Percentiles rank a stretch among this genome's conserved stretches.
phyloP scores from a whole-genome alignment of 192 early-diverging fungal species.

The Entomortierella beljakovae region DNA sequence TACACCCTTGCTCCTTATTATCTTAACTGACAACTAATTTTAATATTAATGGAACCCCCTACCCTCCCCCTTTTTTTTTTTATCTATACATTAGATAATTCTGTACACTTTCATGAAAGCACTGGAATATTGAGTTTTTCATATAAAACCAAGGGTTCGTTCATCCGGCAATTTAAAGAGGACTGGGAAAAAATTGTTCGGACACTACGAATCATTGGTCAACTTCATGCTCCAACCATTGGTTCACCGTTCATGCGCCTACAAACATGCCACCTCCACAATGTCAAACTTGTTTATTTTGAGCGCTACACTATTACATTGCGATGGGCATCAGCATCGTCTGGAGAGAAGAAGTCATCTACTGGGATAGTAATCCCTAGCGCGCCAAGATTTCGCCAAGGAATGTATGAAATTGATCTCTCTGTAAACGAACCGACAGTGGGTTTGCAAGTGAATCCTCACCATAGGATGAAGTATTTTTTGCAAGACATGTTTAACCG shows the following conservation, averaged over 20 bases:
- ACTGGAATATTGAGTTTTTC: conserved; percentile 27
- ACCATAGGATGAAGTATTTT: conserved; percentile 45
- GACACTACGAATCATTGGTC: conserved; percentile 38
- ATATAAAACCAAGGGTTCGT: conserved; percentile 37
- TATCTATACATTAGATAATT: conserved; percentile 1
- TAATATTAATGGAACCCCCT: background rate
- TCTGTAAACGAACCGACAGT: background rate
- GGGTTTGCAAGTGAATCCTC: conserved; percentile 22
- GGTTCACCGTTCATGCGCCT: conserved; percentile 17
- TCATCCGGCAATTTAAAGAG: conserved; percentile 41
- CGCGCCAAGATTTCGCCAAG: conserved; percentile 44
- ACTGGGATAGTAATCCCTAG: conserved; percentile 18
- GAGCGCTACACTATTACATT: conserved; percentile 20
- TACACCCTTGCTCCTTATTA: no score
- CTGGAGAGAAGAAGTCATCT: conserved; percentile 21
- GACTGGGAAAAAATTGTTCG: conserved; percentile 51
- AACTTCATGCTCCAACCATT: conserved; percentile 47
- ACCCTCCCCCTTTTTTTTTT: background rate
- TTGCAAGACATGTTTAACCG: conserved; percentile 50
- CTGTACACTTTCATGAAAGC: conserved; percentile 20
- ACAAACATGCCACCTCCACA: conserved; percentile 26
- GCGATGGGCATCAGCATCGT: conserved; percentile 23
- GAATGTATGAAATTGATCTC: conserved; percentile 32
- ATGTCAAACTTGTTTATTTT: conserved; percentile 31
- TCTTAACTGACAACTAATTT: no score